These are phyloP conservation scores for Suhomyces bolitotheri DNA, from an alignment of 1,139 yeast genomes.

Conservation along the genomic window DNA sequence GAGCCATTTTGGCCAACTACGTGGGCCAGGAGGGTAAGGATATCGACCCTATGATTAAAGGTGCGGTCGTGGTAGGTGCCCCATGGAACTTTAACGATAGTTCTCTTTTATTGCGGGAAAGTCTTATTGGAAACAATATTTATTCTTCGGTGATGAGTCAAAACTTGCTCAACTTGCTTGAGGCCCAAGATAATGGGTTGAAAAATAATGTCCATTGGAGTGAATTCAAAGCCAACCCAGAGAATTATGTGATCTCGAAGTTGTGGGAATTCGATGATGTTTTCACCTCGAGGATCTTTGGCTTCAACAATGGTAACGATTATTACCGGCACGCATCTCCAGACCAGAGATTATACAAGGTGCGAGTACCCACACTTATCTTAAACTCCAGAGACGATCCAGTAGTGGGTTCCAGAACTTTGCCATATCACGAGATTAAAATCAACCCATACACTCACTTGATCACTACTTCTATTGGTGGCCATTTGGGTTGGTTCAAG, in stretches of 20 bases:
- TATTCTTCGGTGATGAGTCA: conserved; percentile 57
- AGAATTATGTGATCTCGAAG: conserved; percentile 31
- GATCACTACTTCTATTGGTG: conserved; percentile 76
- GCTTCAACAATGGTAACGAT: conserved; percentile 67
- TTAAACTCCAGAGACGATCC: conserved; percentile 59
- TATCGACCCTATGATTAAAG: conserved; percentile 40
- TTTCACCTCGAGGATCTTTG: conserved; percentile 73
- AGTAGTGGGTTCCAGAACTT: conserved; percentile 49
- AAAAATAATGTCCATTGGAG: conserved; percentile 27
- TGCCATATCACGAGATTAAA: conserved; percentile 62
- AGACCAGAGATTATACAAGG: conserved; percentile 48
- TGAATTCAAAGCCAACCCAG: conserved; percentile 36
- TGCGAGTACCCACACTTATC: conserved; percentile 55
- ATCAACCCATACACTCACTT: conserved; percentile 70
- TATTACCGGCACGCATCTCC: conserved; percentile 77
- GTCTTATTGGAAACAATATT: conserved; percentile 45
- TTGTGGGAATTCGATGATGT: conserved; percentile 64
- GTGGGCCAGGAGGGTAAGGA: conserved; percentile 66
- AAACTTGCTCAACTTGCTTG: conserved; percentile 46
- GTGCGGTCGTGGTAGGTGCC: conserved; percentile 56
- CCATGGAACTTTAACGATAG: conserved; percentile 82
- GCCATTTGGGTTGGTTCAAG: conserved; percentile 71
- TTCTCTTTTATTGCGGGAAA: conserved; percentile 41
- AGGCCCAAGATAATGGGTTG: conserved; percentile 42
- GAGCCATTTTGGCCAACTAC: conserved; percentile 73